Conservation (phyloP, 2,329 filamentous ascomycete genomes). For the Curvularia spicifera region DNA sequence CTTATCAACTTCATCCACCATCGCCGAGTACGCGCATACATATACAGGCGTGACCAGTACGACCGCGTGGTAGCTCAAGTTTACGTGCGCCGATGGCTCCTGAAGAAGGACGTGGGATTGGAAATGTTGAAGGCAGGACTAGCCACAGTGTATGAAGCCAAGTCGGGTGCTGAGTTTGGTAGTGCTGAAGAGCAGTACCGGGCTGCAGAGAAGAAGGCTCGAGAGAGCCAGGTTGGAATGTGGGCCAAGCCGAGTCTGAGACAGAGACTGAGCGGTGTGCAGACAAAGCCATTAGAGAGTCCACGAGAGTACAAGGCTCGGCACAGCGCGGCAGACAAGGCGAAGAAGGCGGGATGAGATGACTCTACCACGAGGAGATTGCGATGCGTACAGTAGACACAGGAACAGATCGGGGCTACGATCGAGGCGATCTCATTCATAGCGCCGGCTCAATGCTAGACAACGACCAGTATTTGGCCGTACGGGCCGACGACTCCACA, state of each 20-base stretch:
- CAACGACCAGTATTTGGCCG: constrained; percentile 9
- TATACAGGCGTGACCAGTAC: constrained; percentile 90
- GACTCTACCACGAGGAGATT: constrained; percentile 1
- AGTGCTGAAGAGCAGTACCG: constrained; percentile 67
- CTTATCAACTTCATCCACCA: constrained; percentile 74
- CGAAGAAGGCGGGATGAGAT: constrained; percentile 41
- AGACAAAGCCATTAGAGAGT: constrained; percentile 69
- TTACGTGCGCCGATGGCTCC: constrained; percentile 70
- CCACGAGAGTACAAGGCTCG: constrained; percentile 84
- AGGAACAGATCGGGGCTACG: constrained; percentile 6
- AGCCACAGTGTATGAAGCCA: constrained; percentile 93
- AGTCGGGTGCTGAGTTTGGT: constrained; percentile 87
- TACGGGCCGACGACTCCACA: constrained; percentile 16
- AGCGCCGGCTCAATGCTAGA: constrained; percentile 4
- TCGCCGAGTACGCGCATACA: constrained; percentile 77
- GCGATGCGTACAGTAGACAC: background rate
- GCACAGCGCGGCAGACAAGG: constrained; percentile 54
- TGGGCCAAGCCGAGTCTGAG: constrained; percentile 65
- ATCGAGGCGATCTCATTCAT: constrained; percentile 10
- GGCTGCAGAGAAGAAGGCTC: constrained; percentile 64
- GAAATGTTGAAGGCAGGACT: constrained; percentile 87
- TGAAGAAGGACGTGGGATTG: constrained; percentile 80
- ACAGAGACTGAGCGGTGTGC: constrained; percentile 56
- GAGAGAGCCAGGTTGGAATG: constrained; percentile 58
- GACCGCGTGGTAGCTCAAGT: constrained; percentile 88